Base-by-base conservation (phyloP, 2,329 filamentous ascomycete genomes). In the Hypoxylon sp. region DNA sequence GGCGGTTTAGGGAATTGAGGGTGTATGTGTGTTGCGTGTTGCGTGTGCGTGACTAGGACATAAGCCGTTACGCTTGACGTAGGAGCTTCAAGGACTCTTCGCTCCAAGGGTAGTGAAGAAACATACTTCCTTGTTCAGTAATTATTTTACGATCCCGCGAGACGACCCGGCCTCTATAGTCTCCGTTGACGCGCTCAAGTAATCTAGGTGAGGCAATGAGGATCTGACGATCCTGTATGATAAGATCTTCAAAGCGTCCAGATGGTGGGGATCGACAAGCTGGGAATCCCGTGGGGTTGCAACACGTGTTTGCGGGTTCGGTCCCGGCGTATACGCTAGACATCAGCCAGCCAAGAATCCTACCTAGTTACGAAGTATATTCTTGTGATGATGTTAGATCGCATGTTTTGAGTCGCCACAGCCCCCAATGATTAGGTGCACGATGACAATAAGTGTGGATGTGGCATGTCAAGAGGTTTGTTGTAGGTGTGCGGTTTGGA, bases 191-290 rank as follows among this genome's bases (percentile, higher is more conserved):
- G 25, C 16, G 6, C 16, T 32, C 53, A 34, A 39, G 47, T 57
- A 57, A 53, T 39, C 37, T 59, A 63, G 23, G 37, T 55, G 55
- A 61, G 52, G 55, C 47, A 58, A 16, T 55, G 59, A 61, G 59
- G 59, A 61, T 63, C 34, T 32, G 32, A 47, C 12, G 55, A 68
- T 68, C 66, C 62, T 68, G 29, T n/a, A 37, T 16, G 29, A 46
- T 43, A 12, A 34, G 51, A 63, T 63, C 56, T 55, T 47, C 34
- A 54, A 46, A 41, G 29, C 54, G 11, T n/a, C 34, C 48, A 50
- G 19, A 57, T 39, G 46, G 54, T 27, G 29, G 52, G 56, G 60
- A 41, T 19, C 16, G 5, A 14, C 25, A 23, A 47, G 5, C 19
- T 50, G n/a, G 19, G 19, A 57, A 59, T 58, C 56, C 48, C 48